Base-by-base conservation (phyloP, 148 eudicot genomes). In the Pouteria glomerata region DNA sequence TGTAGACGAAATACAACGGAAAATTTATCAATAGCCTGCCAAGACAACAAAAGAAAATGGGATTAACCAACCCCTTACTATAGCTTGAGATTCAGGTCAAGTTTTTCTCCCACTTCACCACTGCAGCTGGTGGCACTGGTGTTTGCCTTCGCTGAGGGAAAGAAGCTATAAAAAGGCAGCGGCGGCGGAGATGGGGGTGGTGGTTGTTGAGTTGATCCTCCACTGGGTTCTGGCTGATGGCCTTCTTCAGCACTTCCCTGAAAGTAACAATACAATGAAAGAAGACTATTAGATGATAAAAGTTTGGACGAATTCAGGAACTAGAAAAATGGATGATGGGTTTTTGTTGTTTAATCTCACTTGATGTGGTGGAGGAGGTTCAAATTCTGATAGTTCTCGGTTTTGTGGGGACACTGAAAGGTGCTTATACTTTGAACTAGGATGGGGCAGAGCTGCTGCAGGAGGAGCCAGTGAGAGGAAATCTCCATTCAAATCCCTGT, bases 391-490 rank as follows among this genome's bases (percentile, higher is more conserved):
- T 44, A 61, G 8, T 26, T 79, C 73, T 37, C 31, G 70, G 51
- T 29, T 12, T 37, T 35, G 57, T 34, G 68, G 73, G 52, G 53
- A 37, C 34, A 74, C 23, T 41, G 67, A 51, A 48, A 68, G 24
- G 19, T 73, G 62, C 68, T 79, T 74, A 8, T 67, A 35, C 68
- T 78, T 74, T 37, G 79, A 45, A 57, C 26, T 75, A 44, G 73
- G 70, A 44, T 67, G 74, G 34, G 79, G 73, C 6, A 59, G 23
- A 71, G 67, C 55, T 51, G 77, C 27, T 13, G 70, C 7, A 30
- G 86, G 86, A 73, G 78, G 82, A 44, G 81, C 89, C 73, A 85
- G 71, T 45, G 84, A 69, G 76, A 85, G 86, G 57, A 85, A 82
- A 64, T 85, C 86, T 63, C 80, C 74, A 45, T 68, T 63, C 29